phyloP scores from a whole-genome alignment of 2,329 filamentous ascomycete species.

The Beauveria caledonica region DNA sequence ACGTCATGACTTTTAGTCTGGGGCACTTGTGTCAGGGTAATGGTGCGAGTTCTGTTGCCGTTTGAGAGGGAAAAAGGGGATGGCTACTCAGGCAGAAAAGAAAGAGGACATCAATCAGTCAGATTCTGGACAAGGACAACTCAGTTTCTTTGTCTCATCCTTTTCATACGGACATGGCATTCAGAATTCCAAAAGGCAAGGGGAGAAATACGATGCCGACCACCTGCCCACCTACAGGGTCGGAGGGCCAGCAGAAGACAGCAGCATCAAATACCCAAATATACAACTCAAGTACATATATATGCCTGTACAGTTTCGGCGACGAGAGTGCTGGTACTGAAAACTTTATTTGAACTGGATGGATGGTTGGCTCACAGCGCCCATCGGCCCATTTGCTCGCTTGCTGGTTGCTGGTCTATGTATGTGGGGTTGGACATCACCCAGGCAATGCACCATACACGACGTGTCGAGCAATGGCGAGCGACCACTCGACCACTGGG shows the following conservation, averaged over 20 bases:
- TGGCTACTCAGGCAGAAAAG: background rate
- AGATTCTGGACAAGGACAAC: too few relatives aligned
- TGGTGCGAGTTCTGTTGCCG: background rate
- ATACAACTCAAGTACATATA: too few relatives aligned
- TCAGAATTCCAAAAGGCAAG: background rate
- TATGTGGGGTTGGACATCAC: background rate
- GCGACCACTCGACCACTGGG: background rate
- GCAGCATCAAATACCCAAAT: too few relatives aligned
- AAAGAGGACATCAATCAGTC: background rate
- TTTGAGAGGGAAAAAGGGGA: background rate
- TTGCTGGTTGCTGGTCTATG: conserved; percentile 1
- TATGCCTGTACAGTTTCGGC: too few relatives aligned
- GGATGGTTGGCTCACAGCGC: too few relatives aligned
- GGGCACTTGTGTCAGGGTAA: background rate
- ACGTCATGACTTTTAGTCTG: conserved; percentile 8
- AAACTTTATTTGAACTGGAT: background rate
- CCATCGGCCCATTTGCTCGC: background rate
- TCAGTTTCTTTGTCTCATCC: too few relatives aligned
- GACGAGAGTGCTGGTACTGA: too few relatives aligned
- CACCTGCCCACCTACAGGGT: background rate
- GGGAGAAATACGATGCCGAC: background rate
- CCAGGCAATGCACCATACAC: background rate
- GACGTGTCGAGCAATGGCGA: background rate
- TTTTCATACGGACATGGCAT: background rate
- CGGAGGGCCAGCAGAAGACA: background rate